Evolutionary conservation across 306 rosid genomes (phyloP).

Genomic region (Pterocarpus santalinus): DNA sequence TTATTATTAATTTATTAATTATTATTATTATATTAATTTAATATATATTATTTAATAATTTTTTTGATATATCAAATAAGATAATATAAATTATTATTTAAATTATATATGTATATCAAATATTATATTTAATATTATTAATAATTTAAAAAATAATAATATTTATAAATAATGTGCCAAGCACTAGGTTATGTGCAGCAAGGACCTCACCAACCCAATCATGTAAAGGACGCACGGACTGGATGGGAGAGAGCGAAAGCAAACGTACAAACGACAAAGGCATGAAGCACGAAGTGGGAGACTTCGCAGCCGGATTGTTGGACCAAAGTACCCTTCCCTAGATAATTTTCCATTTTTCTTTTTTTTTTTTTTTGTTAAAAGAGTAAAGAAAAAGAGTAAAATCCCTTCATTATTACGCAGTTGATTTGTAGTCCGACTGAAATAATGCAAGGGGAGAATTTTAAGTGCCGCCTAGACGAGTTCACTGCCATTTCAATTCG

Average conservation of each 20-base stretch:
- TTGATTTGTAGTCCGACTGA: background rate
- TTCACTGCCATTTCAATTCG: background rate
- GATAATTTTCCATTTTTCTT: background rate
- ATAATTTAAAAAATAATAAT: too few species aligned
- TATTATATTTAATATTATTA: too few species aligned
- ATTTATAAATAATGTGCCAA: too few species aligned
- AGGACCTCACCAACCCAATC: conserved; percentile 14
- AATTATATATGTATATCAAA: too few species aligned
- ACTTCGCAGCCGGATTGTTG: background rate
- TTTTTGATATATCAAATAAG: too few species aligned
- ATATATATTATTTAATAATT: too few species aligned
- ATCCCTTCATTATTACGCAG: background rate
- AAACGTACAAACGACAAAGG: background rate
- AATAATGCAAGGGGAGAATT: background rate
- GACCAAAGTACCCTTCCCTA: conserved; percentile 44
- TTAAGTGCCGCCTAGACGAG: background rate
- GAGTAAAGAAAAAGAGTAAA: background rate
- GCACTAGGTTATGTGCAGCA: background rate
- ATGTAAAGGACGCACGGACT: background rate
- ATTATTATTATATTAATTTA: too few species aligned
- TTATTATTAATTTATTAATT: too few species aligned
- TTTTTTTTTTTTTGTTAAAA: too few species aligned
- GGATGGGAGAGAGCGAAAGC: background rate
- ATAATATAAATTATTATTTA: too few species aligned
- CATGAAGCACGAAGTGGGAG: background rate